Percentiles rank a stretch among this genome's conserved stretches.
Evolutionary conservation across 768 basidiomycete species (phyloP).

Genomic region (Amanita subjunquillea): DNA sequence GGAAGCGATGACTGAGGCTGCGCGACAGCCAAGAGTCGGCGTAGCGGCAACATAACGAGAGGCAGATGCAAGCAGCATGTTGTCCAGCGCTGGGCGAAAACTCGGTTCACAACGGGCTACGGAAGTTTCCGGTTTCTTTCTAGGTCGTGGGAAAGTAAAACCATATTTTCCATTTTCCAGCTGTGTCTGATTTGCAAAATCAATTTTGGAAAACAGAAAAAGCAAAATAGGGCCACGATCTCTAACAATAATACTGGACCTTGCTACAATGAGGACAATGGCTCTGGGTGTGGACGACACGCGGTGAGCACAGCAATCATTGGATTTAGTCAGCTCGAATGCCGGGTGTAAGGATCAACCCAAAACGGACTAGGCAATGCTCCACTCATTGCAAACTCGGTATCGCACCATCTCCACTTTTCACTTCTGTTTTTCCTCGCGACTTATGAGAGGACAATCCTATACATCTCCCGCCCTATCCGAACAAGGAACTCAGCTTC

Average conservation of each 20-base stretch:
- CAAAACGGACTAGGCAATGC: neutral
- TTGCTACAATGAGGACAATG: neutral
- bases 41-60: slow-evolving; percentile 39
- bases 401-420: neutral
- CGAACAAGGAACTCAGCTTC: neutral
- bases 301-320: neutral
- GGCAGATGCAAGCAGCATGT: slow-evolving; percentile 48
- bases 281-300: neutral
- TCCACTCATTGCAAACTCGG: neutral
- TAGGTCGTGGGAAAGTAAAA: slow-evolving; percentile 15
- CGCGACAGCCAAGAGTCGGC: slow-evolving; percentile 52
- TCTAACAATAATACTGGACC: neutral
- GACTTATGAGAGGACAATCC: neutral
- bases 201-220: neutral
- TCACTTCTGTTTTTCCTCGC: neutral
- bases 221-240: neutral
- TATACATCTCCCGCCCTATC: neutral
- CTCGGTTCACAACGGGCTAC: slow-evolving; percentile 21
- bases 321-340: neutral
- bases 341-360: neutral
- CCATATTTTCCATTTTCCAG: too few relatives aligned
- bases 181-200: neutral
- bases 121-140: slow-evolving; percentile 21
- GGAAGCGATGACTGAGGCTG: slow-evolving; percentile 65
- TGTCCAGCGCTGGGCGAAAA: slow-evolving; percentile 18